Conservation (phyloP, 495 filamentous ascomycete species). For the Xylona heveae region DNA sequence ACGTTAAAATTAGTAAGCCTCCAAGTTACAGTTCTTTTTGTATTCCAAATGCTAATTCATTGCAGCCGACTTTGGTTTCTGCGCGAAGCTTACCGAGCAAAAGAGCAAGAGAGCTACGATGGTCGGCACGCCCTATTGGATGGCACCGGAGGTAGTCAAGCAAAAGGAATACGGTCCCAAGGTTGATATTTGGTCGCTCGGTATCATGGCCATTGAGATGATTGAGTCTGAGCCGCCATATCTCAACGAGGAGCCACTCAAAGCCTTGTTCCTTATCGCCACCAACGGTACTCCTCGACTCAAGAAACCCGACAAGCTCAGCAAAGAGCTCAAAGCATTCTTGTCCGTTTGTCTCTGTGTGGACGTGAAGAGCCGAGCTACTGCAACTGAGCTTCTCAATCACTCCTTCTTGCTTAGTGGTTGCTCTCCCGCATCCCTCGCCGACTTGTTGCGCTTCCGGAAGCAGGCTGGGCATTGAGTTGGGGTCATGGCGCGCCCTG, state of each 20-base stretch:
- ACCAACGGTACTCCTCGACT: slow-evolving; percentile 92
- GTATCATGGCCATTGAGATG: slow-evolving; percentile 99
- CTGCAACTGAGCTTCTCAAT: slow-evolving; percentile 63
- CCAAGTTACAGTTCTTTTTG: background rate
- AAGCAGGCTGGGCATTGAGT: slow-evolving; percentile 18
- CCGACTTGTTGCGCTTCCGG: slow-evolving; percentile 67
- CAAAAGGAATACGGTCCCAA: slow-evolving; percentile 97
- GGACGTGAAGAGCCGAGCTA: slow-evolving; percentile 84
- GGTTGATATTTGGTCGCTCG: slow-evolving; percentile 96
- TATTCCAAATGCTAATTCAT: slow-evolving; percentile 13
- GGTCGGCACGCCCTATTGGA: slow-evolving; percentile 99
- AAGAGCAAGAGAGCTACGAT: slow-evolving; percentile 96
- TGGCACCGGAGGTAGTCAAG: slow-evolving; percentile 98
- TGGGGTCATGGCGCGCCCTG: slow-evolving; percentile 1
- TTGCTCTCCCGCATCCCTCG: slow-evolving; percentile 59
- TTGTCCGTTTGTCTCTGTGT: slow-evolving; percentile 89
- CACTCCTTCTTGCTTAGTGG: slow-evolving; percentile 63
- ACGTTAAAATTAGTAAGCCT: slow-evolving; percentile 89
- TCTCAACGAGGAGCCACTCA: slow-evolving; percentile 91
- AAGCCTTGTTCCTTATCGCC: slow-evolving; percentile 89
- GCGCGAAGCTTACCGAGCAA: slow-evolving; percentile 90
- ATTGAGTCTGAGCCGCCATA: slow-evolving; percentile 97
- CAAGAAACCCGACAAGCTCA: slow-evolving; percentile 93
- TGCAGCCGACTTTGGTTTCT: slow-evolving; percentile 93
- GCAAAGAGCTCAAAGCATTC: slow-evolving; percentile 91